These are phyloP conservation scores for Thraustochytrium aureum DNA, from an alignment of 352 stramenopile species.

Conservation along the genomic window DNA sequence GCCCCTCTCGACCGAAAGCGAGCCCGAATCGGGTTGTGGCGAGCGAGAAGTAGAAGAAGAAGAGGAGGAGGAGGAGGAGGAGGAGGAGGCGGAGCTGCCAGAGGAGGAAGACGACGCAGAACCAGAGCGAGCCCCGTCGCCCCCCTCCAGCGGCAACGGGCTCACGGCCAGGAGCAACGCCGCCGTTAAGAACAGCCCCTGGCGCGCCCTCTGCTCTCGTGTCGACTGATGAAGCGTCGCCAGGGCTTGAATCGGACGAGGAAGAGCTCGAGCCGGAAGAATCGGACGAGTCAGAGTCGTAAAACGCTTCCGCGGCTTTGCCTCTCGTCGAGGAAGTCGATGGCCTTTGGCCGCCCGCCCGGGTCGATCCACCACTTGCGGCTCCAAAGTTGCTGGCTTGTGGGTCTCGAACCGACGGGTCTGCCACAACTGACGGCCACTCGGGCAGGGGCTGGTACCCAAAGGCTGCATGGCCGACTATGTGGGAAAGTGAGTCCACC, in stretches of 20 bases:
- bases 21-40: too few relatives aligned
- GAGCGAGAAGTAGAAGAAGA: slow-evolving; percentile 20
- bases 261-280: slow-evolving; percentile 59
- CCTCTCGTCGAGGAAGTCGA: too few relatives aligned
- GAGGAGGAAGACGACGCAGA: not conserved
- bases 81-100: not conserved
- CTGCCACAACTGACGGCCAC: slow-evolving; percentile 70
- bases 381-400: not conserved
- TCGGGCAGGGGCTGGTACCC: slow-evolving; percentile 72
- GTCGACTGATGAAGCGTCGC: too few relatives aligned
- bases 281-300: slow-evolving; percentile 57
- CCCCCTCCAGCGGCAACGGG: too few relatives aligned
- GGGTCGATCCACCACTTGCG: too few relatives aligned
- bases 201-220: too few relatives aligned
- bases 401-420: slow-evolving; percentile 71
- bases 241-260: too few relatives aligned
- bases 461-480: slow-evolving; percentile 75
- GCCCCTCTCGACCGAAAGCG: too few relatives aligned
- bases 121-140: not conserved
- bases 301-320: slow-evolving; percentile 58
- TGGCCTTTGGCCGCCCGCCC: too few relatives aligned
- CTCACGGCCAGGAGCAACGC: too few relatives aligned
- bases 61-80: not conserved
- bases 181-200: too few relatives aligned
- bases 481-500: slow-evolving; percentile 77